phyloP scores from a whole-genome alignment of 345 rosid genomes.

The Populus nigra region DNA sequence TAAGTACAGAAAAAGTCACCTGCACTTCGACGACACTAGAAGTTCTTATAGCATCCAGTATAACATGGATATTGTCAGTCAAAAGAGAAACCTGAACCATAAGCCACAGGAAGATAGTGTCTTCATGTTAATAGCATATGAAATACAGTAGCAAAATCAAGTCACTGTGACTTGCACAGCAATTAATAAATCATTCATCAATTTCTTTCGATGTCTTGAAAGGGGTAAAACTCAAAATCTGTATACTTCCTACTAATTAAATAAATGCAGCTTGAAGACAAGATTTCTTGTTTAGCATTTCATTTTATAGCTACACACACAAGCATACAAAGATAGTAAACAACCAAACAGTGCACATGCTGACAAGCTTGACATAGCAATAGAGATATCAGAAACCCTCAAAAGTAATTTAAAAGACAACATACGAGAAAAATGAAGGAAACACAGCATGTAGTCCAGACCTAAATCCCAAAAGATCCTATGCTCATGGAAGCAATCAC shows the following conservation, averaged over 20 bases:
- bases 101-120: not conserved
- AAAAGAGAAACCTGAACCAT: constrained; percentile 54
- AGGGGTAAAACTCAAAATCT: not conserved
- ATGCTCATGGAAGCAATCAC: not conserved
- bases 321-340: not conserved
- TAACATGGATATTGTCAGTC: constrained; percentile 59
- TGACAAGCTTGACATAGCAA: not conserved
- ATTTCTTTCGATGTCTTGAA: not conserved
- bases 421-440: not conserved
- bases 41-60: constrained; percentile 64
- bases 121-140: not conserved
- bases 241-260: too few species aligned
- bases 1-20: constrained; percentile 37
- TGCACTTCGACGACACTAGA: constrained; percentile 72
- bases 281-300: not conserved
- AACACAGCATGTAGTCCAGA: not conserved
- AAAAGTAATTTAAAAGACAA: too few species aligned
- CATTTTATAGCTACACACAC: not conserved
- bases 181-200: not conserved
- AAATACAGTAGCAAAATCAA: not conserved
- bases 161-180: not conserved
- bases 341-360: not conserved
- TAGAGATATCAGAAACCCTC: not conserved
- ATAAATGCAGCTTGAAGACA: not conserved
- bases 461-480: not conserved